A percentile compares a stretch with the other conserved stretches of the same genome.
Evolutionary conservation across 2,329 filamentous ascomycete genomes (phyloP).

Genomic region (Colletotrichum sansevieriae): DNA sequence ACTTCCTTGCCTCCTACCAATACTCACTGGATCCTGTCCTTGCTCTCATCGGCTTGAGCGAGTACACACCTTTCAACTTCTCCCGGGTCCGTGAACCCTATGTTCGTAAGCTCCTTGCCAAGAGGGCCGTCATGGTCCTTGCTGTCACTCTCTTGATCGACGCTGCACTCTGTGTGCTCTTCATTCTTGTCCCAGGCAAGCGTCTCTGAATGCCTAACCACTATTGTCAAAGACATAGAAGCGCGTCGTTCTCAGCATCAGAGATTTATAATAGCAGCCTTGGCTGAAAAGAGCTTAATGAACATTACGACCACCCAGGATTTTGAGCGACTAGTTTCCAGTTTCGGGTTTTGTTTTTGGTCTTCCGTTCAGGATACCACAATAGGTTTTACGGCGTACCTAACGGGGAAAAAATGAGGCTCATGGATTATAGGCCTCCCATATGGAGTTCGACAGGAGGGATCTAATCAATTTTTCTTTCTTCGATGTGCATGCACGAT

Average conservation of each 20-base stretch:
- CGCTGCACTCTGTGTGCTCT: constrained; percentile 86
- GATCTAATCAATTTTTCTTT: constrained; percentile 22
- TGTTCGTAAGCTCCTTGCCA: constrained; percentile 85
- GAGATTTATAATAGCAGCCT: constrained; percentile 5
- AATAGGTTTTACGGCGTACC: constrained; percentile 24
- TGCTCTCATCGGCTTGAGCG: constrained; percentile 89
- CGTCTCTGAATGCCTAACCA: constrained; percentile 66
- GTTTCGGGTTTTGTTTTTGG: constrained; percentile 19
- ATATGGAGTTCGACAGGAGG: constrained; percentile 30
- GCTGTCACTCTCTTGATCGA: constrained; percentile 81
- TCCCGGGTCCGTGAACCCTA: constrained; percentile 90
- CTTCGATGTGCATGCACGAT: constrained; percentile 20
- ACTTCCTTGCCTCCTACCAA: constrained; percentile 90
- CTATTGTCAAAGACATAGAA: background rate
- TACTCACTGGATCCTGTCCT: constrained; percentile 95
- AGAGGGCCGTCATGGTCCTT: constrained; percentile 86
- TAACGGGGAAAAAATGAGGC: constrained; percentile 27
- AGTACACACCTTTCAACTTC: constrained; percentile 97
- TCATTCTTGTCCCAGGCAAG: constrained; percentile 95
- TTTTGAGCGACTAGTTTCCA: constrained; percentile 36
- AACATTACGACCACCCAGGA: constrained; percentile 35
- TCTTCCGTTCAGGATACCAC: constrained; percentile 36
- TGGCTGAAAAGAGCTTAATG: constrained; percentile 27
- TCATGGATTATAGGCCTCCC: constrained; percentile 16
- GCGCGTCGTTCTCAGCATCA: background rate